Evolutionary conservation across 164 flowering plant genomes (phyloP).

Genomic region (Vitis cinerea): DNA sequence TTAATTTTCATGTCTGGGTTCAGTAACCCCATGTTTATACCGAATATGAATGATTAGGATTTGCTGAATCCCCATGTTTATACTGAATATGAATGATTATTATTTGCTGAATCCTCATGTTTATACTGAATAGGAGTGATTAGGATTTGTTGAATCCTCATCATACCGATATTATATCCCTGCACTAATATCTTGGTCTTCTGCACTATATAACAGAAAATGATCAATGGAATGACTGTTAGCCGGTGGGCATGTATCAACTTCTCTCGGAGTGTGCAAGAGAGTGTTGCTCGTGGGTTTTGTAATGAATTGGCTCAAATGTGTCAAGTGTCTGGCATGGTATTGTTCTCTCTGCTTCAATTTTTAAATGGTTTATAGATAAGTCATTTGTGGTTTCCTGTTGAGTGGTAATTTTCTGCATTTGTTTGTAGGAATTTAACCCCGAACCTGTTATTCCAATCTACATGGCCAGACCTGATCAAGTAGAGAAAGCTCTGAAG

Average conservation of each 20-base stretch:
- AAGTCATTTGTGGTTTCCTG: too few relatives aligned
- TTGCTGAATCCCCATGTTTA: neutral
- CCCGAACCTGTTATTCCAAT: conserved; percentile 74
- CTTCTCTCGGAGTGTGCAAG: conserved; percentile 79
- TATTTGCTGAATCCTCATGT: neutral
- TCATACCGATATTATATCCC: too few relatives aligned
- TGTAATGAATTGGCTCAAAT: conserved; percentile 77
- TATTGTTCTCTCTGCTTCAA: conserved; percentile 15
- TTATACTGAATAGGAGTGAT: neutral
- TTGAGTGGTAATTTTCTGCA: neutral
- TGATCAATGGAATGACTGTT: conserved; percentile 81
- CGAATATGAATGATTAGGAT: neutral
- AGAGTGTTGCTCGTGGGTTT: conserved; percentile 72
- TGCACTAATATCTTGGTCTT: neutral
- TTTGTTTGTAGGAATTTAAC: conserved; percentile 58
- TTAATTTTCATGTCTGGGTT: neutral
- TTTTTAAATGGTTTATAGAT: too few relatives aligned
- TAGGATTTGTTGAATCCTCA: too few relatives aligned
- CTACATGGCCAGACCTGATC: conserved; percentile 60
- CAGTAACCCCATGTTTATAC: neutral
- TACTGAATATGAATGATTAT: neutral
- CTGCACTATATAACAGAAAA: conserved; percentile 49
- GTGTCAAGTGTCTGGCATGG: conserved; percentile 92
- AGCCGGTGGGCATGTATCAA: conserved; percentile 79
- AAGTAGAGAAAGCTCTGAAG: conserved; percentile 79